Percentiles rank a stretch among this genome's conserved stretches.
phyloP scores from a whole-genome alignment of 352 stramenopile genomes.

The Phytophthora fragariae region DNA sequence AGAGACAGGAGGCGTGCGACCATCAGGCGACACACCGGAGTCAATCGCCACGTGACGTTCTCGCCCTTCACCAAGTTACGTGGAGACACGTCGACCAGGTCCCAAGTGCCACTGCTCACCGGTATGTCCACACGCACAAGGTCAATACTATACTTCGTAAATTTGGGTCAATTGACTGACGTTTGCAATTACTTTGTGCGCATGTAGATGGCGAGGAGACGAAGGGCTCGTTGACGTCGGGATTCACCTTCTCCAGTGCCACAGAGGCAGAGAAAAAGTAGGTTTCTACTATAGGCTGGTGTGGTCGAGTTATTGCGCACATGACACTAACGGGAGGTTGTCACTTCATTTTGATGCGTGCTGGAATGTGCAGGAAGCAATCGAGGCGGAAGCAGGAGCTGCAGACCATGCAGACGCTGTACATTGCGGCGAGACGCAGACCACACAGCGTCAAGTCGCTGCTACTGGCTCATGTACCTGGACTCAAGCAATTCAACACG shows the following conservation, averaged over 20 bases:
- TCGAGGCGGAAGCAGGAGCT: constrained; percentile 56
- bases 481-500: constrained; percentile 44
- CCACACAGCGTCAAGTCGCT: constrained; percentile 50
- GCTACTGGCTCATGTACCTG: constrained; percentile 47
- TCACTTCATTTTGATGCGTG: background rate
- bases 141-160: background rate
- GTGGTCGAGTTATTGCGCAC: background rate
- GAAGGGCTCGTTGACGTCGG: constrained; percentile 34
- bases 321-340: background rate
- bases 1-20: constrained; percentile 22
- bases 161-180: background rate
- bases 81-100: constrained; percentile 20
- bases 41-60: constrained; percentile 69
- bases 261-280: constrained; percentile 43
- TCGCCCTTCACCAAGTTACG: constrained; percentile 75
- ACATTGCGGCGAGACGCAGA: constrained; percentile 47
- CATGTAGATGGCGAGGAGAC: constrained; percentile 28
- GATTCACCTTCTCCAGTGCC: constrained; percentile 52
- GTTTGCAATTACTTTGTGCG: background rate
- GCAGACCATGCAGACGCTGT: constrained; percentile 53
- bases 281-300: background rate
- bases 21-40: constrained; percentile 38
- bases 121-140: constrained; percentile 19
- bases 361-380: constrained; percentile 26
- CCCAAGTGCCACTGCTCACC: constrained; percentile 11